A percentile compares a stretch with the other conserved stretches of the same genome.
These are phyloP conservation scores for Coffea eugenioides DNA, from an alignment of 257 asterid species.

Conservation along the genomic window DNA sequence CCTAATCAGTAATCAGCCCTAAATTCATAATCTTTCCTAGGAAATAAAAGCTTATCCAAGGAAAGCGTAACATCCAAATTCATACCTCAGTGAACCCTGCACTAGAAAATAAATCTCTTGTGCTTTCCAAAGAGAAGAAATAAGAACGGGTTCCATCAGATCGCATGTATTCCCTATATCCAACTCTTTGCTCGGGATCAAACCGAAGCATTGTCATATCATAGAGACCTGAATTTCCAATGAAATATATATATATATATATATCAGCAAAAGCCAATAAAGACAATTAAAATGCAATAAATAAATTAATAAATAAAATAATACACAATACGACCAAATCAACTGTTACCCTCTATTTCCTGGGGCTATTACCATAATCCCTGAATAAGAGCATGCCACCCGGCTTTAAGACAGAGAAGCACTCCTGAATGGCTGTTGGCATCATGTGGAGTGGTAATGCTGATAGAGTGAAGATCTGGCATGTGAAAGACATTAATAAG, in stretches of 20 bases:
- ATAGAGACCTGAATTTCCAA: conserved; percentile 56
- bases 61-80: neutral
- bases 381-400: conserved; percentile 84
- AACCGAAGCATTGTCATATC: conserved; percentile 99
- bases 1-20: neutral
- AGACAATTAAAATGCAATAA: neutral
- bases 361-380: conserved; percentile 72
- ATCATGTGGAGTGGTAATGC: conserved; percentile 73
- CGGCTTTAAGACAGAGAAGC: conserved; percentile 76
- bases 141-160: conserved; percentile 90
- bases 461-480: conserved; percentile 89
- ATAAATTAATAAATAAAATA: too few relatives aligned
- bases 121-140: conserved; percentile 74
- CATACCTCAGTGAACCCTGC: conserved; percentile 80
- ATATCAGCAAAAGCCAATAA: conserved; percentile 6
- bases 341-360: conserved; percentile 10
- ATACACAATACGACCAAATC: neutral
- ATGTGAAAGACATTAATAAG: conserved; percentile 16
- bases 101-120: conserved; percentile 51
- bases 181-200: conserved; percentile 64
- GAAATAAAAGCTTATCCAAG: neutral
- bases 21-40: neutral
- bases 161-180: conserved; percentile 79
- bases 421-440: conserved; percentile 58
- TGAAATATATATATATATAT: conserved; percentile 3